Evolutionary conservation across 345 rosid species (phyloP), one percentile per base, ranked within the genome.

Genomic region (Citropsis articulata): DNA sequence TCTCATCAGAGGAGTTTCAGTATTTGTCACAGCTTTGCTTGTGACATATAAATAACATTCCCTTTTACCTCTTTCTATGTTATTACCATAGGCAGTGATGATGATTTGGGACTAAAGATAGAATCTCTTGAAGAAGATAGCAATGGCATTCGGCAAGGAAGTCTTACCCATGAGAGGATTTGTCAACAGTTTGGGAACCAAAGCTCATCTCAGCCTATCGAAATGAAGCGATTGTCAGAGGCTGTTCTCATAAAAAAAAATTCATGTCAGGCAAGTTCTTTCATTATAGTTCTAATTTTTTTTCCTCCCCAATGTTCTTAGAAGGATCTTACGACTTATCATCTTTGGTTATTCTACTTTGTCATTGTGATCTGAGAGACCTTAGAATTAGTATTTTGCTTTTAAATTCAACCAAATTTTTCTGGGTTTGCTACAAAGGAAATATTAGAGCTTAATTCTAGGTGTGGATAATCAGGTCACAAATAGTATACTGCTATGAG

Each of bases 201-300:
- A 70, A 66, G 77, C 71, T 81, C 79, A 50, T 31, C 57, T 66
- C 73, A 69, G 69, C 68, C 36, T 76, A 71, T 74, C 80, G 78
- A 81, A 76, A 79, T 78, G 55, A 69, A 42, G 75, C 83, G 80
- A 73, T 76, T 84, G 56, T 64, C 75, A 36, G 90, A 82, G 83
- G 78, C 75, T 76, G 68, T 57, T 42, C 69, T 78, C 28, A 18
- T 31, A 56, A 40, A 73, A 61, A 84, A 82, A 74, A 85, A 83
- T 72, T 83, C 87, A 7, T 90, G 92, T 78, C 88, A 90, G 91
- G 95, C 85, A 83, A 84, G 83, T 79, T 74, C 22, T 28, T 9
- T 18, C 21, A 4, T 35, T 8, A 66, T 21, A 69, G 38, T 56
- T 62, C 53, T 12, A 40, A 2, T 40, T 80, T 48, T 38, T n/a